phyloP scores from a whole-genome alignment of 306 rosid genomes.

The Cucurbita maxima region DNA sequence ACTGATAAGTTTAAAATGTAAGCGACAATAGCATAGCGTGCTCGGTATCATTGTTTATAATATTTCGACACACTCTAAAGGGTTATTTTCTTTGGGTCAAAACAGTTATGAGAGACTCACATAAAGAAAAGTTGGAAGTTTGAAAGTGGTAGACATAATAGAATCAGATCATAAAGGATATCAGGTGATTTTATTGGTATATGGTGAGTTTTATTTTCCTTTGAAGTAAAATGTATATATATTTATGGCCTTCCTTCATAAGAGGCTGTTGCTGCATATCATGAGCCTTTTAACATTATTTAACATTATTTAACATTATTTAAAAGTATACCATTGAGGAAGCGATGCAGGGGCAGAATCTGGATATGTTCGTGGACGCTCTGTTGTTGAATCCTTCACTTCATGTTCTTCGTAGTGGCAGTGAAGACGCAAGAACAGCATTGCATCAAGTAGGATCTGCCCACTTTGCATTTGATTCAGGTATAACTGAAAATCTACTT shows the following conservation, averaged over 20 bases:
- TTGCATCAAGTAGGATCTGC: background rate
- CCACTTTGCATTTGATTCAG: background rate
- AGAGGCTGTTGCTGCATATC: conserved; percentile 74
- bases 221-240: background rate
- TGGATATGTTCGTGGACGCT: conserved; percentile 67
- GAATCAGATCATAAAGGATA: conserved; percentile 73
- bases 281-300: background rate
- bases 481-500: background rate
- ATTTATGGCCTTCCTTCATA: conserved; percentile 12
- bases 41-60: conserved; percentile 1
- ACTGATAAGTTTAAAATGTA: conserved; percentile 87
- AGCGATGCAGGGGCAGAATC: conserved; percentile 66
- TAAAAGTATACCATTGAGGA: conserved; percentile 53
- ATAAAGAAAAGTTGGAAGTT: conserved; percentile 68
- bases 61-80: conserved; percentile 3
- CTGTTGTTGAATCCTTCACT: conserved; percentile 55
- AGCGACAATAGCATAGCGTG: conserved; percentile 11
- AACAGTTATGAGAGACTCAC: conserved; percentile 78
- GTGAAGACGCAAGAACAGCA: background rate
- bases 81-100: background rate
- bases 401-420: conserved; percentile 7
- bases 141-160: conserved; percentile 59
- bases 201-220: background rate
- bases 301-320: background rate
- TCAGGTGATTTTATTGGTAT: conserved; percentile 29